Base-by-base conservation (phyloP, 2,329 filamentous ascomycete species). In the Curvularia lunata region DNA sequence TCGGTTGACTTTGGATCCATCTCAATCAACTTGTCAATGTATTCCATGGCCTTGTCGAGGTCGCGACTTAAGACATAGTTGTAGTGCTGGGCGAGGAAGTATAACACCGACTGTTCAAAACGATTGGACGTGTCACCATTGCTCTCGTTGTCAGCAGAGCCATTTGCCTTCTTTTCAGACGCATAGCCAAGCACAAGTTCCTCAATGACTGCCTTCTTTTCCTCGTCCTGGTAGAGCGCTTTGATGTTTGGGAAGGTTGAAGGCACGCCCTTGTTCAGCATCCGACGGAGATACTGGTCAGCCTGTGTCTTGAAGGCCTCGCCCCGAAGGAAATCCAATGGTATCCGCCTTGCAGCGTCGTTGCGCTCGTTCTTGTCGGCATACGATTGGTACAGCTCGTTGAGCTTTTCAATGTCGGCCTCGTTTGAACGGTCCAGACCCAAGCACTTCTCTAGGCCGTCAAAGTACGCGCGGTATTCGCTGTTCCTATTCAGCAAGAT, bases 181-280 rank as follows among this genome's bases (percentile, higher is more conserved):
- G 91, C 83, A 70, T 97, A 98, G 51, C 90, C 86, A 68, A 95
- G 86, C 1, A 91, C 92, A 40, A 98, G 77, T 37, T 87, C 82
- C 63, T 89, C 86, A 40, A 99, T 85, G 0, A 83, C 85, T n/a
- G 89, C 83, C 74, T 89, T 91, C 82, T 99, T 99, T 66, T 80
- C 84, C 0, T 84, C 66, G 74, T 97, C 88, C 13, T 83, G 83
- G 80, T 98, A 99, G 21, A 99, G 84, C 65, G 96, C 88, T 81
- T 99, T 99, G 59, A 99, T 84, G 77, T 98, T 99, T 34, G 92
- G 92, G 78, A 99, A 99, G 3, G 94, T 93, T 2, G 95, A 99
- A 1, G 95, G 94, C 4, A 98, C 91, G 10, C 94, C 95, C 78
- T 94, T 96, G 77, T 90, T 88, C 55, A 99, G 83, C 90, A 96